Base-by-base conservation (phyloP, 2,329 filamentous ascomycete genomes). In the Aspergillus glaucus region DNA sequence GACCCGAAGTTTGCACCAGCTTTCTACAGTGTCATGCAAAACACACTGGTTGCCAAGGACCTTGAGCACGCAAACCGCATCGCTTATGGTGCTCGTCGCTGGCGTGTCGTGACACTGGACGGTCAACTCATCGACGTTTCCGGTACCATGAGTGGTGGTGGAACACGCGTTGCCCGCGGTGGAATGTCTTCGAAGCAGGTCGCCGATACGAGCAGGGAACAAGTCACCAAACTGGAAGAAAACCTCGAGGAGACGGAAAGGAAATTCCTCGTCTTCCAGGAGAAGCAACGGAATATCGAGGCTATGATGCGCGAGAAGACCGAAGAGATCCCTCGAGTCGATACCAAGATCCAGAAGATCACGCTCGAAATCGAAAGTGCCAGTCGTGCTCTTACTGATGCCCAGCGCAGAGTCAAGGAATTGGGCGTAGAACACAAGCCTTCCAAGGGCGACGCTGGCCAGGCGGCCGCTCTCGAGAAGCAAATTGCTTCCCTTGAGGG, bases 131-230 rank as follows among this genome's bases (percentile, higher is more conserved):
- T 98, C 57, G 93, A 98, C 73, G 94, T 94, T 66, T 96, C 92
- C 1, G 93, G 93, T 77, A 97, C 93, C 32, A 97, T 98, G 93
- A 95, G 88, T 50, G 93, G 93, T 75, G 93, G 93, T 77, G 93
- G 93, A 49, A 92, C 82, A 42, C 87, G 88, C 14, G 88, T 93
- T 49, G 91, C 92, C 60, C 89, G 85, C 63, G 94, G 94, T 0
- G 83, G 90, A 49, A 98, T 98, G 94, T 97, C 92, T 0, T 95
- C 91, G 9, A 97, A 95, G 70, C 83, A 95, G 42, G 85, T 87
- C n/a, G 81, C 88, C 1, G 89, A 95, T 50, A 87, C 86, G 14
- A 87, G 84, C 45, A 91, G 89, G 67, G 92, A 97, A 56, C 87
- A 95, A 62, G 92, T 98, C 3, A 67, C 80, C 44, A 91, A 93